Evolutionary conservation across 768 basidiomycete genomes (phyloP).

Genomic region (Harrya chromipes): DNA sequence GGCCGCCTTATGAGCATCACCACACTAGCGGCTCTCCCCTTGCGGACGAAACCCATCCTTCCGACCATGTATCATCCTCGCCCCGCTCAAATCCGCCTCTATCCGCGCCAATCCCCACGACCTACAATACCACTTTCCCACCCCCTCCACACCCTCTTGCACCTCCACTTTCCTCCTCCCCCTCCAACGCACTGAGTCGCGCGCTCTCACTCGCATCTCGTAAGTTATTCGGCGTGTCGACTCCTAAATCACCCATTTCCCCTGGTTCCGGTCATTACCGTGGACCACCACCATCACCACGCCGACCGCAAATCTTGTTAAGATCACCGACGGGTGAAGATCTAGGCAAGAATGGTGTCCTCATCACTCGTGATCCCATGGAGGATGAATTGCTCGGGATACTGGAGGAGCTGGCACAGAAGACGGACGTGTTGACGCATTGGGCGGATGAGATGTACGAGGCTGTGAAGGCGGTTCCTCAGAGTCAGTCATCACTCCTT

Average conservation of each 20-base stretch:
- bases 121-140: slow-evolving; percentile 57
- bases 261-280: slow-evolving; percentile 38
- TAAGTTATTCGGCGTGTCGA: slow-evolving; percentile 67
- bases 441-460: slow-evolving; percentile 97
- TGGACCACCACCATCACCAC: slow-evolving; percentile 53
- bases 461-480: slow-evolving; percentile 78
- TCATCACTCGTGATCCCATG: slow-evolving; percentile 54
- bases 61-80: slow-evolving; percentile 33
- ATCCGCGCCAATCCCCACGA: slow-evolving; percentile 20
- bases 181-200: slow-evolving; percentile 72
- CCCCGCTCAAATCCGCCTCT: slow-evolving; percentile 24
- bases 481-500: slow-evolving; percentile 51
- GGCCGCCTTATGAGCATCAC: slow-evolving; percentile 57
- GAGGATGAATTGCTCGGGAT: slow-evolving; percentile 80
- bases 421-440: slow-evolving; percentile 88
- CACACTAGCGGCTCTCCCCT: slow-evolving; percentile 47
- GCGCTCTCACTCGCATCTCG: slow-evolving; percentile 79
- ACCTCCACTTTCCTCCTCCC: slow-evolving; percentile 64
- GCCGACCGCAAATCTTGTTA: slow-evolving; percentile 52
- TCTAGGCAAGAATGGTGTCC: slow-evolving; percentile 18
- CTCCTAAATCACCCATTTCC: slow-evolving; percentile 36
- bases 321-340: slow-evolving; percentile 37
- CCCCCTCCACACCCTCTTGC: slow-evolving; percentile 51
- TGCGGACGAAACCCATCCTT: slow-evolving; percentile 40
- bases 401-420: slow-evolving; percentile 91